Base-by-base conservation (phyloP, 495 filamentous ascomycete species). In the Daldinia bambusicola region DNA sequence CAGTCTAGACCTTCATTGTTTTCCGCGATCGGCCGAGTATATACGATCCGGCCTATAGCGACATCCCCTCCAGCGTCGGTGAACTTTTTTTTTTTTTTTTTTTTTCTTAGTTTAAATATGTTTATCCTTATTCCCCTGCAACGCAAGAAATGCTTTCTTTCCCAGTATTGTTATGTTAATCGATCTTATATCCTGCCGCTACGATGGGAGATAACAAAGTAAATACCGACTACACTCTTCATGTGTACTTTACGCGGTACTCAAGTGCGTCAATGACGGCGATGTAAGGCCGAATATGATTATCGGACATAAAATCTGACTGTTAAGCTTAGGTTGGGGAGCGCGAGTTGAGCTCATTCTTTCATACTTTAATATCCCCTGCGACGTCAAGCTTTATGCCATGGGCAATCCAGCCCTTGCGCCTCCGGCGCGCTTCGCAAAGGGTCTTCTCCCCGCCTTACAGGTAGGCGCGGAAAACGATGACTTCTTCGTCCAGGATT, bases 401-500 rank as follows among this genome's bases (percentile, higher is more conserved):
- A 63, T 58, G 37, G 45, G 58, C 12, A 52, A 36, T n/a, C 62
- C 70, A 6, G 55, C 58, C n/a, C 31, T 30, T 8, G 55, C 63
- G 14, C 66, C 63, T 0, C 66, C 70, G 1, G 9, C 66, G 1
- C 70, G 59, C 4, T 30, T 74, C n/a, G 30, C 31, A 26, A 60
- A 64, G 5, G 48, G 59, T 13, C 30, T 65, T 0, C 74, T 74
- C 10, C 74, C 74, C 13, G 70, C 65, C 4, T 51, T 75, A 12
- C 62, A 75, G 32, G 37, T 41, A 5, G 58, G 56, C n/a, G 26
- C 57, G 8, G 45, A 61, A 26, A 61, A 67, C 9, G 67, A 59
- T 13, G 55, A 62, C 10, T 75, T 80, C 37, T 61, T 78, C 9
- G 77, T 88, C 41, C 78, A 74, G 55, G 86, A 88, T 60, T 87